These are phyloP conservation scores for Zoysia matrella DNA, from an alignment of 202 grass and related monocot species.

Conservation along the genomic window DNA sequence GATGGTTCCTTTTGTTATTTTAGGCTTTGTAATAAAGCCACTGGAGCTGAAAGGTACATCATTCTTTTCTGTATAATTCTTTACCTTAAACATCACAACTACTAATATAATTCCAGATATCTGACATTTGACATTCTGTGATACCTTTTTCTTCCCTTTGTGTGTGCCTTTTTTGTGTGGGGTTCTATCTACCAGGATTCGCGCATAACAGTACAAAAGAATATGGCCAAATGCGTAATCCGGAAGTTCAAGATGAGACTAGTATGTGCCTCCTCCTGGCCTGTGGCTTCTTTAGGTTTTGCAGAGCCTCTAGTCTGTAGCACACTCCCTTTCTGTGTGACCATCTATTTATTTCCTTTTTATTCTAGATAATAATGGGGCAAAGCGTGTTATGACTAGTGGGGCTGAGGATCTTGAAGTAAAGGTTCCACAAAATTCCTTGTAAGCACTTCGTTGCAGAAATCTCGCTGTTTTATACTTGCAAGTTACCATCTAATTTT, in stretches of 20 bases:
- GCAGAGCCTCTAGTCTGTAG: constrained; percentile 8
- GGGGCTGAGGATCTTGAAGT: constrained; percentile 36
- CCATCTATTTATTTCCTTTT: constrained; percentile 24
- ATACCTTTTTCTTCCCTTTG: constrained; percentile 6
- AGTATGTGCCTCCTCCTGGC: constrained; percentile 33
- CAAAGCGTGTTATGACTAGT: constrained; percentile 49
- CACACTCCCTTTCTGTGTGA: constrained; percentile 3
- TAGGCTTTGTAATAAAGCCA: constrained; percentile 93
- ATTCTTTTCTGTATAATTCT: constrained; percentile 35
- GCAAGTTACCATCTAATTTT: constrained; percentile 20
- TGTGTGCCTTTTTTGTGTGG: neutral
- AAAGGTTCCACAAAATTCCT: constrained; percentile 55
- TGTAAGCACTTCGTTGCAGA: constrained; percentile 57
- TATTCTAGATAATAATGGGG: constrained; percentile 57
- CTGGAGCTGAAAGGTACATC: constrained; percentile 77
- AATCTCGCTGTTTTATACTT: constrained; percentile 23
- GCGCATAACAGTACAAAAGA: constrained; percentile 44
- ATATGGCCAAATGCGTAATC: constrained; percentile 48
- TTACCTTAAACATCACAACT: too few species aligned
- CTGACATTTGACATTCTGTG: constrained; percentile 4
- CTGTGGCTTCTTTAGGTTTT: neutral
- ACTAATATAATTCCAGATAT: neutral
- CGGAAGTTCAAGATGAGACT: constrained; percentile 48
- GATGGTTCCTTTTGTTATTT: constrained; percentile 99
- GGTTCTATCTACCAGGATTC: constrained; percentile 67